Base-by-base conservation (phyloP, 805 yeast species). In the Metschnikowia cubensis region DNA sequence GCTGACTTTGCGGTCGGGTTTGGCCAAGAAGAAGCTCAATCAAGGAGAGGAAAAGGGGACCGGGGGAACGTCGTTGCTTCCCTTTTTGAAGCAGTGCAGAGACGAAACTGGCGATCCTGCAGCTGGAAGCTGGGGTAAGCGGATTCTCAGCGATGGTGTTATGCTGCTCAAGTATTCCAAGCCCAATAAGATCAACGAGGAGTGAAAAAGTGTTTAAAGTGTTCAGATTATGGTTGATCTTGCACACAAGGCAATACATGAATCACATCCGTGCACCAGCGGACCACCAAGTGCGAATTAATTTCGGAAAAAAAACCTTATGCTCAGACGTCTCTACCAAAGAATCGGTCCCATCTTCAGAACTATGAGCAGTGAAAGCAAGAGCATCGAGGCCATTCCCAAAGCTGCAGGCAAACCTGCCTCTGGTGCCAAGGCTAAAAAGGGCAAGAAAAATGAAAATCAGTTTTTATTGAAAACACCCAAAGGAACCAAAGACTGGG, bases 401-500 rank as follows among this genome's bases (percentile, higher is more conserved):
- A 43, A 42, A 39, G 55, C 42, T 54, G 47, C 34, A 4, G 47
- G 42, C 15, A 17, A 32, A 25, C 36, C 29, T 2, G 15, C 25
- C 15, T 18, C 25, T 11, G 35, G 17, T 14, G 20, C 25, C n/a
- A 51, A 50, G 29, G 49, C 47, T 49, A 68, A 67, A 52, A 70
- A 69, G 57, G 65, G 73, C 45, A 76, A 76, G 64, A 70, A 75
- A 52, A 59, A 54, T 37, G 81, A 81, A 53, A 67, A 74, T 46
- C 84, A 82, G 58, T 90, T 88, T 66, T 82, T 87, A 54, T 76
- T 94, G 65, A 94, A 94, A 70, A 89, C 96, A 40, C 98, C 99
- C 46, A 94, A 94, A 68, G 99, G 99, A 56, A 73, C 98, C 59
- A 91, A 90, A 69, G 99, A 94, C 69, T 94, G 99, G 99, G 89